Percentiles rank a stretch among this genome's conserved stretches.
phyloP scores from a whole-genome alignment of 148 eudicot species.

The Amaranthus hypochondriacus region DNA sequence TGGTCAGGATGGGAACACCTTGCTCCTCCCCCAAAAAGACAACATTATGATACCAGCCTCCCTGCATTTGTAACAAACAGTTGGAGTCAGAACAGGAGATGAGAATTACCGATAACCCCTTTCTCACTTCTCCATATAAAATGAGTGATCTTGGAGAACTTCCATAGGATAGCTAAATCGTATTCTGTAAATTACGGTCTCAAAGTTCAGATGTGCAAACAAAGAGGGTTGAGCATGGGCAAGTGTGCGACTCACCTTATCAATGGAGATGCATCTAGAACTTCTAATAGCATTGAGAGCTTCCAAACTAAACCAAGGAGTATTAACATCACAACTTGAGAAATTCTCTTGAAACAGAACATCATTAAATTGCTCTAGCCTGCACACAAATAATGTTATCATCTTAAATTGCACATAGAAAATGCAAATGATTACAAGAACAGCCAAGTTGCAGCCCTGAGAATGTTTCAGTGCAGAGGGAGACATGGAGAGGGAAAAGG shows the following conservation, averaged over 20 bases:
- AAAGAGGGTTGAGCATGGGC: background rate
- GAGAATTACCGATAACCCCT: background rate
- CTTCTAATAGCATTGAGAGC: slow-evolving; percentile 41
- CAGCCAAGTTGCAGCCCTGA: background rate
- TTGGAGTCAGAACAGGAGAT: background rate
- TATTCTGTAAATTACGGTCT: background rate
- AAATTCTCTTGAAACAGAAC: slow-evolving; percentile 77
- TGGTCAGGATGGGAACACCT: slow-evolving; percentile 75
- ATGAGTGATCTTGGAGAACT: background rate
- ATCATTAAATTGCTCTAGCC: slow-evolving; percentile 98
- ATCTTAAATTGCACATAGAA: background rate
- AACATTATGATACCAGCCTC: slow-evolving; percentile 81
- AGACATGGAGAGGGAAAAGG: background rate
- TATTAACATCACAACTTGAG: slow-evolving; percentile 32
- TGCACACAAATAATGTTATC: slow-evolving; percentile 22
- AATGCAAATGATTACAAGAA: slow-evolving; percentile 2
- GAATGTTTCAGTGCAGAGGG: background rate
- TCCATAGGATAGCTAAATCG: background rate
- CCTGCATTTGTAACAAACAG: slow-evolving; percentile 41
- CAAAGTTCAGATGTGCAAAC: background rate
- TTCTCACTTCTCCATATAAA: too few species aligned
- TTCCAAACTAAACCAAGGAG: slow-evolving; percentile 54
- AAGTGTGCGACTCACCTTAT: slow-evolving; percentile 40
- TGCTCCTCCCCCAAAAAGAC: slow-evolving; percentile 72
- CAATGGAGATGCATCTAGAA: slow-evolving; percentile 30